Base-by-base conservation (phyloP, 306 rosid genomes). In the Acmispon strigosus region DNA sequence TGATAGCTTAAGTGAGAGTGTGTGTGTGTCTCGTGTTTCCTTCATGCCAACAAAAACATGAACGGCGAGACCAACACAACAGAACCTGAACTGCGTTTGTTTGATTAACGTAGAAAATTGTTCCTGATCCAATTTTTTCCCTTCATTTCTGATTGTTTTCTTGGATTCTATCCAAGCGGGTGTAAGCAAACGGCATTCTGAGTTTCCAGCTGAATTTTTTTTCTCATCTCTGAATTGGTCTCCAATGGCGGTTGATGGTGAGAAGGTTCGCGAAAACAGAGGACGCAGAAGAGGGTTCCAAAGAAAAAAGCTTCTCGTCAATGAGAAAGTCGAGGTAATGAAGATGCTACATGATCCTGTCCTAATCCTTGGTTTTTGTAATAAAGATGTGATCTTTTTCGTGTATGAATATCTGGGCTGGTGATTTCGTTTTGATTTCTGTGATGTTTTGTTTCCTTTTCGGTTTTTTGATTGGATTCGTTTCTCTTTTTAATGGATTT, bases 251-350 rank as follows among this genome's bases (percentile, higher is more conserved):
- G 45, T 60, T 37, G 75, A 62, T 3, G 82, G 13, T 6, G 68
- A 42, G 6, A 64, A 51, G 44, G 12, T 20, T 27, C 4, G 0
- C 6, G 45, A 16, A 18, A 49, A 8, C 47, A 64, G 29, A 7
- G 80, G 62, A 32, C 62, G 77, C 5, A 76, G 45, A 55, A 63
- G 77, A 79, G 68, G 52, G 10, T 47, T 3, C 2, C 13, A 0
- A 18, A 68, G 44, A 7, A 72, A 6, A 47, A 80, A 72, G n/a
- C 80, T 83, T 58, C 16, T 22, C 16, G 49, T 83, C 20, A 44
- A 80, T 27, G 72, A 80, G 5, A 80, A 58, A 43, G 84, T 83
- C 1, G 87, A 83, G 87, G 87, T 83, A 83, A 76, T 4, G 3
- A n/a, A n/a, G 27, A 1, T 53, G 72, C 3, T 17, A 17, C 11